Base-by-base conservation (phyloP, 495 filamentous ascomycete species). In the Chlorociboria aeruginascens region DNA sequence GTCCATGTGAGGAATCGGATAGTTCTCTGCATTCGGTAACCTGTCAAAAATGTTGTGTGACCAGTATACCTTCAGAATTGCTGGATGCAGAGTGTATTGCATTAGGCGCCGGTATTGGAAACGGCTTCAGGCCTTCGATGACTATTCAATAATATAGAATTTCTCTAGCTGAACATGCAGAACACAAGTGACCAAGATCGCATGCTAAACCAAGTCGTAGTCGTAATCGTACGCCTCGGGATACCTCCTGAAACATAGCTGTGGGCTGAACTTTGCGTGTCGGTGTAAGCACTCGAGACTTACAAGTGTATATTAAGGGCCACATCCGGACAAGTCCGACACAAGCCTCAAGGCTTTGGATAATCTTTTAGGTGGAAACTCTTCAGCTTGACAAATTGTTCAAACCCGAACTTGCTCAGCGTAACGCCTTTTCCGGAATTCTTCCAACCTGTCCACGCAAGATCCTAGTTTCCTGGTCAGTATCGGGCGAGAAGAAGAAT, bases 401-500 rank as follows among this genome's bases (percentile, higher is more conserved):
- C 92, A 58, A 89, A 98, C 6, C 86, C 93, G 47, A 86, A 90
- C 54, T 69, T 85, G 62, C 89, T 92, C 61, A 98, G 64, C 0
- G 89, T 96, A 44, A 82, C 81, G 28, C 92, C 92, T 60, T 86
- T 83, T 37, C 92, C 92, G 20, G 87, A 95, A 55, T 89, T 83
- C 70, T 98, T 98, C 90, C 89, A 96, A 6, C 92, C 92, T 1
- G 86, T 89, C 92, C 92, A 98, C 10, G 92, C 92, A 41, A 98
- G 83, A 64, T 98, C 92, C 83, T 93, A 61, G 14, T 29, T 32
- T 14, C 20, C 2, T n/a, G 42, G 42, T 39, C 43, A 33, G 43
- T 34, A 51, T 59, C 16, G 37, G 6, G 16, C 12, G 31, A 42
- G 16, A 40, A 10, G 14, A 30, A 13, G 41, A 37, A 44, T 12